A percentile compares a stretch with the other conserved stretches of the same genome.
Conservation (phyloP, 164 flowering plant genomes). For the Cinnamomum chago region DNA sequence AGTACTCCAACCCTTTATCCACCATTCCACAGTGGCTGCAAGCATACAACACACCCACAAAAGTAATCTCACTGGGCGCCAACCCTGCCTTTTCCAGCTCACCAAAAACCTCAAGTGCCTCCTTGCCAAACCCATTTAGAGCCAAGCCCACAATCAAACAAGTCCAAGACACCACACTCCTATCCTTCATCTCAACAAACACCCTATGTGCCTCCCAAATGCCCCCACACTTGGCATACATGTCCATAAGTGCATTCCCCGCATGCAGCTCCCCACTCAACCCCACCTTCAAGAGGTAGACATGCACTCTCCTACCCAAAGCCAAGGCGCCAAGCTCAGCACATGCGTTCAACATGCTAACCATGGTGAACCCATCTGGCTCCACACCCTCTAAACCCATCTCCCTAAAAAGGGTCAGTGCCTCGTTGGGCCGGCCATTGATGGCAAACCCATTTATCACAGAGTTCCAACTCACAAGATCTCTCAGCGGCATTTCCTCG, state of each 20-base stretch:
- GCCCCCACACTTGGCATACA: constrained; percentile 34
- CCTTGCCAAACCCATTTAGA: constrained; percentile 28
- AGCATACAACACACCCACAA: constrained; percentile 34
- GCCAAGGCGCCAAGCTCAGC: constrained; percentile 35
- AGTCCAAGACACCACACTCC: constrained; percentile 38
- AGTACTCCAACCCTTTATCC: constrained; percentile 26
- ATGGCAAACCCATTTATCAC: constrained; percentile 34
- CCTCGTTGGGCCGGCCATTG: constrained; percentile 35
- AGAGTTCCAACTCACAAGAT: constrained; percentile 32
- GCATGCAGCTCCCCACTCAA: constrained; percentile 26
- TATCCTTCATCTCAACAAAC: constrained; percentile 26
- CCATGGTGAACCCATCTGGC: constrained; percentile 36
- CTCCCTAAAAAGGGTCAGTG: constrained; percentile 25
- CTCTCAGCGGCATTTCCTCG: constrained; percentile 19
- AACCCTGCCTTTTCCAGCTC: constrained; percentile 21
- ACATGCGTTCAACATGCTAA: constrained; percentile 31
- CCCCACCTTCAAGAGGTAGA: constrained; percentile 27
- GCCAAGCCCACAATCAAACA: constrained; percentile 35
- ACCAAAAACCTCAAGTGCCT: constrained; percentile 25
- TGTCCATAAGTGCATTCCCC: constrained; percentile 28
- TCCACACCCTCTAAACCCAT: constrained; percentile 28
- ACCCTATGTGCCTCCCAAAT: constrained; percentile 22
- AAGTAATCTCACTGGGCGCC: constrained; percentile 32
- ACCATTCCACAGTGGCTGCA: constrained; percentile 41
- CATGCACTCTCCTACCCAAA: constrained; percentile 33